These are phyloP conservation scores for Ajuga chamaepitys DNA, from an alignment of 257 asterid species.

Conservation along the genomic window DNA sequence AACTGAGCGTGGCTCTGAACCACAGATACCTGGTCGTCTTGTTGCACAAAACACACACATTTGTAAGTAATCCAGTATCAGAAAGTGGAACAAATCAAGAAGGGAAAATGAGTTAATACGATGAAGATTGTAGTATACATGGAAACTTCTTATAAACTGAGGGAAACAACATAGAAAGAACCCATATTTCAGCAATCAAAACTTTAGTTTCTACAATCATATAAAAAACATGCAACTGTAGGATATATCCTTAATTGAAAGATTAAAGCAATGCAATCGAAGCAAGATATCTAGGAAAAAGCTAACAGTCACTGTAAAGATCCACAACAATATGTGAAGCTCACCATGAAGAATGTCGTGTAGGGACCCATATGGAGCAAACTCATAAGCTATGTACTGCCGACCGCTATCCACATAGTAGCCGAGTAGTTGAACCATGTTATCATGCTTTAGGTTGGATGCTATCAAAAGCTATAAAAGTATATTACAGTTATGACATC, in stretches of 20 bases:
- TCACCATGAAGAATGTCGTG: constrained; percentile 58
- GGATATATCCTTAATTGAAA: too few relatives aligned
- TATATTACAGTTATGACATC: not conserved
- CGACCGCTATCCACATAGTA: constrained; percentile 42
- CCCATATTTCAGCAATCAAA: not conserved
- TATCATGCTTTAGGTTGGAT: constrained; percentile 45
- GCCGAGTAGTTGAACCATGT: constrained; percentile 48
- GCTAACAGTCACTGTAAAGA: too few relatives aligned
- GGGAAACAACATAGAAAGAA: too few relatives aligned
- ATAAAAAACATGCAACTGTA: not conserved
- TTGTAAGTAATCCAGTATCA: not conserved
- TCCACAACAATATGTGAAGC: not conserved
- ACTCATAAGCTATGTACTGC: constrained; percentile 44
- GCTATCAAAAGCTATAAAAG: constrained; percentile 40
- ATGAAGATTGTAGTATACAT: too few relatives aligned
- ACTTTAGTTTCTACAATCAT: not conserved
- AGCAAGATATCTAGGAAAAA: too few relatives aligned
- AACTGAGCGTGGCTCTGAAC: constrained; percentile 43
- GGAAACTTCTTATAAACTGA: too few relatives aligned
- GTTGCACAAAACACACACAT: not conserved
- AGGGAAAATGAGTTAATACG: too few relatives aligned
- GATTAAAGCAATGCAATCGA: too few relatives aligned
- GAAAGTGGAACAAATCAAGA: not conserved
- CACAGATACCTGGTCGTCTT: constrained; percentile 46
- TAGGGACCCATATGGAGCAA: constrained; percentile 52